Evolutionary conservation across 2,329 filamentous ascomycete species (phyloP).

Genomic region (Tolypocladium pustulatum): DNA sequence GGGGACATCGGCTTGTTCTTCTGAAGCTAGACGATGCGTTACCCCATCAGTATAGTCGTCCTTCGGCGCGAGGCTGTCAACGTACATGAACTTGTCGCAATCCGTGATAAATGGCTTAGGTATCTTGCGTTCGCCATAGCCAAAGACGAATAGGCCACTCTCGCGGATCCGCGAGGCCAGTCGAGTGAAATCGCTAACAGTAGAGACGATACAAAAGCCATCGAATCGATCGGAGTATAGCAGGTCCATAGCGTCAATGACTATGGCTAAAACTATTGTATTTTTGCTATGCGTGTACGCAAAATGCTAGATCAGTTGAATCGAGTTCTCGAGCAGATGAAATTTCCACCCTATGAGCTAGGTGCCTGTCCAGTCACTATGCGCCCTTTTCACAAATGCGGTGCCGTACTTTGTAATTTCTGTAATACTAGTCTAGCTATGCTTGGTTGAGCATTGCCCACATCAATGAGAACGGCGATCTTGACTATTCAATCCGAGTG

Average conservation of each 20-base stretch:
- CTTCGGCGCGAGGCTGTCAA: slow-evolving; percentile 9
- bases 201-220: slow-evolving; percentile 23
- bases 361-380: slow-evolving; percentile 22
- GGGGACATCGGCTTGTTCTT: too few relatives aligned
- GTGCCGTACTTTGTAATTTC: slow-evolving; percentile 24
- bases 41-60: too few relatives aligned
- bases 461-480: slow-evolving; percentile 22
- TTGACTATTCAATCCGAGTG: slow-evolving; percentile 4
- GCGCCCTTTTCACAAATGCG: slow-evolving; percentile 17
- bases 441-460: slow-evolving; percentile 17
- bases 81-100: slow-evolving; percentile 22
- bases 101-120: slow-evolving; percentile 19
- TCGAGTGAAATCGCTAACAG: slow-evolving; percentile 25
- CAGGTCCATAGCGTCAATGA: slow-evolving; percentile 27
- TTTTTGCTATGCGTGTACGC: slow-evolving; percentile 24
- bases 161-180: slow-evolving; percentile 22
- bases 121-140: slow-evolving; percentile 21
- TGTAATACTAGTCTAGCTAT: slow-evolving; percentile 11
- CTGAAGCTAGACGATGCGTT: too few relatives aligned
- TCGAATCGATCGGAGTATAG: slow-evolving; percentile 19
- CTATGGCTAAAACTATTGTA: slow-evolving; percentile 22
- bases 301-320: slow-evolving; percentile 25
- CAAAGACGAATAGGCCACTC: slow-evolving; percentile 20
- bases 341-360: slow-evolving; percentile 18
- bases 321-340: slow-evolving; percentile 18